Conservation (phyloP, 73 alveolate genomes). For the Tetrahymena elliotti region DNA sequence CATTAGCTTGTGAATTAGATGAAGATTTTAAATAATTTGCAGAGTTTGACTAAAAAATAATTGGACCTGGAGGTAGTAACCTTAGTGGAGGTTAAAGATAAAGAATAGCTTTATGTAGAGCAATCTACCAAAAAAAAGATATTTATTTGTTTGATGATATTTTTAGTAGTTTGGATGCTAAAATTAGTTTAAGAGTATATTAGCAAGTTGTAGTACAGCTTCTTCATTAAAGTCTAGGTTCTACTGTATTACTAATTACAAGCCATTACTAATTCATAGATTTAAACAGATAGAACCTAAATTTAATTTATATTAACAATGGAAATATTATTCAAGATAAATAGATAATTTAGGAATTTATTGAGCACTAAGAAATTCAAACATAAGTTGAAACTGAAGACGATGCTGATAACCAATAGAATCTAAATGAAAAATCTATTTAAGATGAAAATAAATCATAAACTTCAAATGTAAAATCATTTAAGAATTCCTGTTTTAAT, state of each 20-base stretch:
- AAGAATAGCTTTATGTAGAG: constrained; percentile 63
- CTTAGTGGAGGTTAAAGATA: constrained; percentile 74
- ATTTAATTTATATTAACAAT: neutral
- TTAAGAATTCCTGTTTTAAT: too few relatives aligned
- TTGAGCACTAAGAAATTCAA: neutral
- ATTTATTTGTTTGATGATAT: constrained; percentile 48
- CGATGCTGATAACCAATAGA: too few relatives aligned
- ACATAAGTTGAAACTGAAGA: neutral
- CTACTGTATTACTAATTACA: neutral
- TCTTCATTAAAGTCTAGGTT: neutral
- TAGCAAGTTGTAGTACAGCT: neutral
- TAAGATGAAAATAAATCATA: too few relatives aligned
- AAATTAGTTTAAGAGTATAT: neutral
- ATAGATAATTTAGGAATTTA: neutral
- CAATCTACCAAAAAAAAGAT: constrained; percentile 40
- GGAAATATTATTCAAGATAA: neutral
- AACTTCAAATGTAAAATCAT: too few relatives aligned
- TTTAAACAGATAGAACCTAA: neutral
- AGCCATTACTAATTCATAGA: neutral
- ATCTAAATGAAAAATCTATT: too few relatives aligned
- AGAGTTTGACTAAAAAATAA: constrained; percentile 52
- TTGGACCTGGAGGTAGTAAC: constrained; percentile 73
- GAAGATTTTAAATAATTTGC: constrained; percentile 49
- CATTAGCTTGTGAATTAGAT: constrained; percentile 46
- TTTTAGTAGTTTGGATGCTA: constrained; percentile 16